Conservation (phyloP, 2,329 filamentous ascomycete species). For the Dryadomyces quercus-mongolicae region DNA sequence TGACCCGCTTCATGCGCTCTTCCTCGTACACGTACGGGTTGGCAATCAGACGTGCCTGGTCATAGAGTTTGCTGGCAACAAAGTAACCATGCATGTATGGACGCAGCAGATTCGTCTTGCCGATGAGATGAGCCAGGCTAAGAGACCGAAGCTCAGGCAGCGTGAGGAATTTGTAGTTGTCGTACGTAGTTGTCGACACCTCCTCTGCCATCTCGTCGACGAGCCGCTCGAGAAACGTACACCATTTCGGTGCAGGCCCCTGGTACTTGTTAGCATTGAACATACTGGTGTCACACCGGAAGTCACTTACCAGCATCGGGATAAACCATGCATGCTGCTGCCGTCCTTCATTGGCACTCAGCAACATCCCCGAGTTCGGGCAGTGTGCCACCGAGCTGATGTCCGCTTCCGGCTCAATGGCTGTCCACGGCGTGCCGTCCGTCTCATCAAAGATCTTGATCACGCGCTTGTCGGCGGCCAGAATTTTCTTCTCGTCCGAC, state of each 20-base stretch:
- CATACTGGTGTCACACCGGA: not conserved
- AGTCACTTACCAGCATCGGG: conserved; percentile 11
- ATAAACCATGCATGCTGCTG: conserved; percentile 69
- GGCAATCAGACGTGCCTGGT: conserved; percentile 83
- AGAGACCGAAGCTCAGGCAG: conserved; percentile 73
- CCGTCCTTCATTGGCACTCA: conserved; percentile 93
- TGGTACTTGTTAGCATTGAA: not conserved
- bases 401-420: conserved; percentile 87
- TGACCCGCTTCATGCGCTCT: conserved; percentile 78
- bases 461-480: conserved; percentile 87
- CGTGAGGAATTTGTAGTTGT: conserved; percentile 98
- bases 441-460: conserved; percentile 92
- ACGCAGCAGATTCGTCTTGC: conserved; percentile 76
- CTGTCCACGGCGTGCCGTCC: conserved; percentile 83
- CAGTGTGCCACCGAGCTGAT: conserved; percentile 92
- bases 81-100: conserved; percentile 99
- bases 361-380: conserved; percentile 82
- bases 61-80: conserved; percentile 87
- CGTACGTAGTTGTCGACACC: conserved; percentile 70
- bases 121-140: conserved; percentile 78
- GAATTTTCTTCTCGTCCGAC: conserved; percentile 71
- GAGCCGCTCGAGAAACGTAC: conserved; percentile 89
- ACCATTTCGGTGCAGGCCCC: conserved; percentile 90
- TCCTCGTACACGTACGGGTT: conserved; percentile 94
- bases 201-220: conserved; percentile 98